A percentile compares a stretch with the other conserved stretches of the same genome.
Conservation (phyloP, 2,329 filamentous ascomycete species). For the Ophiostoma novo-ulmi region DNA sequence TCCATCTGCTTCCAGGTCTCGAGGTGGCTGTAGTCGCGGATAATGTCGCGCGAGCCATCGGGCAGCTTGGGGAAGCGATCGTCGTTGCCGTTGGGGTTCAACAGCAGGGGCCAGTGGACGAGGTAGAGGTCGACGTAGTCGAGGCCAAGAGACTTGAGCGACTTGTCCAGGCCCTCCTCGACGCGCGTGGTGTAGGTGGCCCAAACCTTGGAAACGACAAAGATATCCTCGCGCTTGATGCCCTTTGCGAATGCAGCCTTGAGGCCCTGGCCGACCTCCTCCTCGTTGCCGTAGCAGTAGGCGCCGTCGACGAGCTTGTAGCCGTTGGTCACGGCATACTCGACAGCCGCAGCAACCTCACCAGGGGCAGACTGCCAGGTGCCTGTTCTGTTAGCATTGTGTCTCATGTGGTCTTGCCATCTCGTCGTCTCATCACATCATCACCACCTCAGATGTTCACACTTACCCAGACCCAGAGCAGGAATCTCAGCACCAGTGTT, state of each 20-base stretch:
- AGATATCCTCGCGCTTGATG: slow-evolving; percentile 71
- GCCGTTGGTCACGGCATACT: slow-evolving; percentile 52
- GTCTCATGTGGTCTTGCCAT: neutral
- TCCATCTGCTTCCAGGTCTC: slow-evolving; percentile 76
- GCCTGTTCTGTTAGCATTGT: slow-evolving; percentile 37
- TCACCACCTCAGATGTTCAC: neutral
- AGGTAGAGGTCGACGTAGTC: slow-evolving; percentile 79
- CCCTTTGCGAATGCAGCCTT: slow-evolving; percentile 66
- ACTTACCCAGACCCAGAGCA: slow-evolving; percentile 55
- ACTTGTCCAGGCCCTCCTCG: slow-evolving; percentile 66
- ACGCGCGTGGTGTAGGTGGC: slow-evolving; percentile 69
- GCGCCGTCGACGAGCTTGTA: slow-evolving; percentile 64
- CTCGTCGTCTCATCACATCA: neutral
- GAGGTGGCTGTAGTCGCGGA: slow-evolving; percentile 62
- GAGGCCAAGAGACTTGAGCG: slow-evolving; percentile 65
- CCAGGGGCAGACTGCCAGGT: slow-evolving; percentile 61
- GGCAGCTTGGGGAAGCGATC: slow-evolving; percentile 68
- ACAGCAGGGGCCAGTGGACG: slow-evolving; percentile 77
- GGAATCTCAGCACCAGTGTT: slow-evolving; percentile 61
- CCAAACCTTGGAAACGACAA: slow-evolving; percentile 83
- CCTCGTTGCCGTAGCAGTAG: slow-evolving; percentile 76
- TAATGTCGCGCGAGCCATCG: slow-evolving; percentile 70
- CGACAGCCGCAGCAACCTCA: slow-evolving; percentile 54
- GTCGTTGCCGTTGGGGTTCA: slow-evolving; percentile 73
- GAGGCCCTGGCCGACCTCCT: slow-evolving; percentile 74